Conservation (phyloP, 345 rosid species). For the Brassica nigra region DNA sequence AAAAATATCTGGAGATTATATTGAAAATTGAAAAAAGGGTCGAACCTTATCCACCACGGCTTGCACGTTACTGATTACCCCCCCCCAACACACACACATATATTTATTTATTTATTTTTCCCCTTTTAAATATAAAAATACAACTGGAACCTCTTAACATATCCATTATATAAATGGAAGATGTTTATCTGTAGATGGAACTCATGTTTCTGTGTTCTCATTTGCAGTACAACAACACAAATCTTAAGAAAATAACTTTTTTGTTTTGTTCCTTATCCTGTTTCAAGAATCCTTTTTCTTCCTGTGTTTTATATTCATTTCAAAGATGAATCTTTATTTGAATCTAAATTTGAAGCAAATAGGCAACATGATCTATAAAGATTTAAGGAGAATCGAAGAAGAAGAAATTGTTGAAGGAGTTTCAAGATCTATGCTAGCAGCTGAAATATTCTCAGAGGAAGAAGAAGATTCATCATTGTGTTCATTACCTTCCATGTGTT, state of each 20-base stretch:
- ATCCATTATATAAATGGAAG: slow-evolving; percentile 32
- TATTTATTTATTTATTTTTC: background rate
- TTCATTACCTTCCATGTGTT: slow-evolving; percentile 36
- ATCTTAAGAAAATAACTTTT: slow-evolving; percentile 11
- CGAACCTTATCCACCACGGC: slow-evolving; percentile 45
- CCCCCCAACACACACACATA: slow-evolving; percentile 10
- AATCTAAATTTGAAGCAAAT: slow-evolving; percentile 36
- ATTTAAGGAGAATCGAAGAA: slow-evolving; percentile 20
- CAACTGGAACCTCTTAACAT: slow-evolving; percentile 31
- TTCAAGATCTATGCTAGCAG: slow-evolving; percentile 26
- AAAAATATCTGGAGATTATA: slow-evolving; percentile 15
- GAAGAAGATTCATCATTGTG: slow-evolving; percentile 45
- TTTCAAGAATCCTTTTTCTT: slow-evolving; percentile 12
- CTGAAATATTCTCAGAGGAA: slow-evolving; percentile 39
- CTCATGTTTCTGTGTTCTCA: slow-evolving; percentile 43
- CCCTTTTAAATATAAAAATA: background rate
- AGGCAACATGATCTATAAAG: slow-evolving; percentile 23
- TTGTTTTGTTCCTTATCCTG: background rate
- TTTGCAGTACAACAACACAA: slow-evolving; percentile 14
- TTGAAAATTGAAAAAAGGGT: slow-evolving; percentile 17
- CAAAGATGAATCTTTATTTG: slow-evolving; percentile 28
- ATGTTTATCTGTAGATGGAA: slow-evolving; percentile 26
- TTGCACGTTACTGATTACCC: slow-evolving; percentile 39
- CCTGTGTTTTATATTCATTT: background rate
- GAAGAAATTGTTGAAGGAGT: slow-evolving; percentile 28